phyloP scores from a whole-genome alignment of 768 basidiomycete species.

The Mycena vitilis region DNA sequence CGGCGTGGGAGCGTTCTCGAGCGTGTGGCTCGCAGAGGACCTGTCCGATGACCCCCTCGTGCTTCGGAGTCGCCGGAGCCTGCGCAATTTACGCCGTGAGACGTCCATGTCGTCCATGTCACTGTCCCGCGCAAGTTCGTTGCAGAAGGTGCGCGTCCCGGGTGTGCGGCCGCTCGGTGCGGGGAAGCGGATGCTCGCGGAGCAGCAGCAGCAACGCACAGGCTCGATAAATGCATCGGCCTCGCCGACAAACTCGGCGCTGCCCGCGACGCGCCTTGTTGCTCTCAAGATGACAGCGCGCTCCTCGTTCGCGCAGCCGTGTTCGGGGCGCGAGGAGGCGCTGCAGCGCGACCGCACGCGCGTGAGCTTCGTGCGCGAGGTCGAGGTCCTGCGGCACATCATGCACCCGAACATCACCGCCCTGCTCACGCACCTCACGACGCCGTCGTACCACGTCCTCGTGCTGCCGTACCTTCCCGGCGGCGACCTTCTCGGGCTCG shows the following conservation, averaged over 20 bases:
- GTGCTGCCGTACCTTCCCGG: slow-evolving; percentile 82
- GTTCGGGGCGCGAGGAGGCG: slow-evolving; percentile 47
- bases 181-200: slow-evolving; percentile 26
- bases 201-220: slow-evolving; percentile 31
- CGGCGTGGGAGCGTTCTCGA: slow-evolving; percentile 80
- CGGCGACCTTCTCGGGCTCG: slow-evolving; percentile 84
- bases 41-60: slow-evolving; percentile 59
- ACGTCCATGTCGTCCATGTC: slow-evolving; percentile 34
- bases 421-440: slow-evolving; percentile 77
- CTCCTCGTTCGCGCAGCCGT: slow-evolving; percentile 39
- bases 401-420: slow-evolving; percentile 85
- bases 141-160: slow-evolving; percentile 33
- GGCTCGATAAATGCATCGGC: not conserved
- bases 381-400: slow-evolving; percentile 87
- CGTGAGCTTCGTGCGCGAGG: slow-evolving; percentile 84
- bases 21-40: slow-evolving; percentile 79
- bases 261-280: slow-evolving; percentile 46
- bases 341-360: slow-evolving; percentile 76
- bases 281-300: slow-evolving; percentile 62
- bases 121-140: slow-evolving; percentile 29
- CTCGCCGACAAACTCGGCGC: slow-evolving; percentile 7
- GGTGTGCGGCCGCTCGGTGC: slow-evolving; percentile 35
- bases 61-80: slow-evolving; percentile 52
- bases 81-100: slow-evolving; percentile 51
- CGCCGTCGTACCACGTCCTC: slow-evolving; percentile 78